Evolutionary conservation across 345 rosid genomes (phyloP).

Genomic region (Moringa oleifera): DNA sequence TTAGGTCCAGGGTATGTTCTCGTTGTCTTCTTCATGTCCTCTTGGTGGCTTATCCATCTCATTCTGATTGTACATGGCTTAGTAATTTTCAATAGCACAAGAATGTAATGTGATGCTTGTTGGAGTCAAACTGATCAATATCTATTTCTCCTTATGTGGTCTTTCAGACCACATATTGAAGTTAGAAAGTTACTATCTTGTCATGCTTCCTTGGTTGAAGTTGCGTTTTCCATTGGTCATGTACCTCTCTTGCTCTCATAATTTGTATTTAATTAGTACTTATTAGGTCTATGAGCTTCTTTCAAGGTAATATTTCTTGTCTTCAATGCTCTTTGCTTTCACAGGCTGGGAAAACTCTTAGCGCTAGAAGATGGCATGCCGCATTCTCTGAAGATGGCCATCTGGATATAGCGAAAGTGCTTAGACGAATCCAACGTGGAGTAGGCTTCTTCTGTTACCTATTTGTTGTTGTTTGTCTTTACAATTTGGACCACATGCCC

Average conservation of each 20-base stretch:
- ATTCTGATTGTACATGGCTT: constrained; percentile 1
- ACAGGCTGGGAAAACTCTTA: constrained; percentile 89
- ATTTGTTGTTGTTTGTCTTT: constrained; percentile 7
- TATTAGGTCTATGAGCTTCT: neutral
- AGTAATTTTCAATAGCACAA: neutral
- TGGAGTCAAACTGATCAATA: too few species aligned
- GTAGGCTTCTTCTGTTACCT: constrained; percentile 28
- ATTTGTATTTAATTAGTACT: neutral
- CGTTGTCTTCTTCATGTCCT: neutral
- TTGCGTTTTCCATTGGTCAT: neutral
- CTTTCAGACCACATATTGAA: too few species aligned
- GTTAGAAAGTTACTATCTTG: too few species aligned
- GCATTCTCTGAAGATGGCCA: constrained; percentile 80
- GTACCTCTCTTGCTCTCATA: neutral
- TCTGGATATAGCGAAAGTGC: constrained; percentile 82
- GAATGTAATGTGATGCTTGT: constrained; percentile 2
- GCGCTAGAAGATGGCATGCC: constrained; percentile 89
- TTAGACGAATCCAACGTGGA: constrained; percentile 86
- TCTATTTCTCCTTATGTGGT: too few species aligned
- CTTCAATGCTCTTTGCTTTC: neutral
- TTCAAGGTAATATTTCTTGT: neutral
- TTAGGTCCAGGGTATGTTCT: constrained; percentile 55
- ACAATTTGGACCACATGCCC: neutral
- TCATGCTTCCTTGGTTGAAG: too few species aligned
- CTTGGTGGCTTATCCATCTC: neutral